Conservation (phyloP, 345 rosid genomes). For the Cochlearia excelsa region DNA sequence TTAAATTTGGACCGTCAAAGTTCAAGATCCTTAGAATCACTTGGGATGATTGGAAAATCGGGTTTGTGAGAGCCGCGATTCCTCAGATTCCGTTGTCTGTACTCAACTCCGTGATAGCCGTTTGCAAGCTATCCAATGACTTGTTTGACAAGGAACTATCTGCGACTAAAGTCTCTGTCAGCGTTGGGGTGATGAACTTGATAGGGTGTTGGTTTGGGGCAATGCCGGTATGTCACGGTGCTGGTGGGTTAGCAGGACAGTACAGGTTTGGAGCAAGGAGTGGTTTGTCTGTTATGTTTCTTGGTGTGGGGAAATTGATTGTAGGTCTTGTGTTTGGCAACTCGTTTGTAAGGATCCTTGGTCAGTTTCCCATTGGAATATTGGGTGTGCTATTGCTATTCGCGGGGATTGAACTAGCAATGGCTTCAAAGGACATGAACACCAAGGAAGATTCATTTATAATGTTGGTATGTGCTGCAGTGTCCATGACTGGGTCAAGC, state of each 20-base stretch:
- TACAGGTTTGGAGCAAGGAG: conserved; percentile 79
- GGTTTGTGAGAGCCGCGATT: conserved; percentile 73
- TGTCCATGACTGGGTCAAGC: conserved; percentile 84
- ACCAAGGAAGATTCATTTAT: conserved; percentile 68
- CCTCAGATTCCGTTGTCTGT: conserved; percentile 86
- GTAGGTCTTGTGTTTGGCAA: conserved; percentile 76
- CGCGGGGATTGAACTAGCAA: conserved; percentile 80
- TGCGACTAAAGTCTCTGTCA: conserved; percentile 61
- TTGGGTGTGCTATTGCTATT: conserved; percentile 80
- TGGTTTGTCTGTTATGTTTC: conserved; percentile 64
- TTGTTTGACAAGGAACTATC: conserved; percentile 67
- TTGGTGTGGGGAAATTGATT: conserved; percentile 64
- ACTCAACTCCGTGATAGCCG: conserved; percentile 79
- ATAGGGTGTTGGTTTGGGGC: conserved; percentile 94
- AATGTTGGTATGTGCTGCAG: conserved; percentile 82
- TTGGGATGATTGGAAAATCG: conserved; percentile 87
- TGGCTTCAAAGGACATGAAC: conserved; percentile 84
- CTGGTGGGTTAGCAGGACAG: conserved; percentile 90
- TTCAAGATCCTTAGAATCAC: conserved; percentile 51
- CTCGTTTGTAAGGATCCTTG: conserved; percentile 70
- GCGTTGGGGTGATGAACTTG: conserved; percentile 78
- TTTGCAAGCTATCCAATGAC: conserved; percentile 73
- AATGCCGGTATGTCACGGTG: conserved; percentile 92
- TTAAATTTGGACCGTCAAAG: conserved; percentile 66
- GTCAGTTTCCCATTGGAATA: conserved; percentile 76